Conservation (phyloP, 768 basidiomycete genomes). For the Solioccasus polychromus region DNA sequence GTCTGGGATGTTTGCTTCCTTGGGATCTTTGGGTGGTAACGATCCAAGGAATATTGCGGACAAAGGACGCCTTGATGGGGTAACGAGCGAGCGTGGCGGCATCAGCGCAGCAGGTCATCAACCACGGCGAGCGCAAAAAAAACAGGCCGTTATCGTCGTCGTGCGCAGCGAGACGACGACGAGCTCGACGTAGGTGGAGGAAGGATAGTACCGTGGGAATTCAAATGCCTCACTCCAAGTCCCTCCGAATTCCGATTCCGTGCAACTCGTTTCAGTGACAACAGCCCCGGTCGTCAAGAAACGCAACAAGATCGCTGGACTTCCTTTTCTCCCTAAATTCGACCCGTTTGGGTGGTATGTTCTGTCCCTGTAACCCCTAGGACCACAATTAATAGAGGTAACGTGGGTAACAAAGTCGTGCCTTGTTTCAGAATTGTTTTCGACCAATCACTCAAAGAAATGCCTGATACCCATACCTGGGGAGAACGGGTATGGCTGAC, state of each 20-base stretch:
- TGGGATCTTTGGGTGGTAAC: slow-evolving; percentile 40
- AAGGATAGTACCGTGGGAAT: slow-evolving; percentile 30
- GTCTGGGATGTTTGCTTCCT: slow-evolving; percentile 49
- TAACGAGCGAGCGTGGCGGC: slow-evolving; percentile 47
- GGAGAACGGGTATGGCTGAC: too few species aligned
- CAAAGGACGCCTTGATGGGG: slow-evolving; percentile 49
- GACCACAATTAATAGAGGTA: too few species aligned
- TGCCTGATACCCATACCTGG: too few species aligned
- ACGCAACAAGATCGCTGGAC: too few species aligned
- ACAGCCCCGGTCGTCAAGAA: slow-evolving; percentile 8
- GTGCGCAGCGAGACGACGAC: slow-evolving; percentile 29
- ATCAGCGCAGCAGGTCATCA: slow-evolving; percentile 36
- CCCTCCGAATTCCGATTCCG: slow-evolving; percentile 24
- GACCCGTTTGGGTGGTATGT: too few species aligned
- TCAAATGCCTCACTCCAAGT: not conserved
- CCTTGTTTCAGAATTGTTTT: too few species aligned
- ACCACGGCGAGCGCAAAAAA: slow-evolving; percentile 17
- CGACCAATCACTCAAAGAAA: too few species aligned
- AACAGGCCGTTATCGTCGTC: slow-evolving; percentile 19
- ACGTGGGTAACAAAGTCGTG: too few species aligned
- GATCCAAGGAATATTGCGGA: slow-evolving; percentile 60
- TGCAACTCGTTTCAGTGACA: not conserved
- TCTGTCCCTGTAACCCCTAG: too few species aligned
- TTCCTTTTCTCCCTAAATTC: too few species aligned
- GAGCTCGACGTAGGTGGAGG: slow-evolving; percentile 13